A percentile compares a stretch with the other conserved stretches of the same genome.
Evolutionary conservation across 768 basidiomycete species (phyloP).

Genomic region (Leccinum pellstonianum): DNA sequence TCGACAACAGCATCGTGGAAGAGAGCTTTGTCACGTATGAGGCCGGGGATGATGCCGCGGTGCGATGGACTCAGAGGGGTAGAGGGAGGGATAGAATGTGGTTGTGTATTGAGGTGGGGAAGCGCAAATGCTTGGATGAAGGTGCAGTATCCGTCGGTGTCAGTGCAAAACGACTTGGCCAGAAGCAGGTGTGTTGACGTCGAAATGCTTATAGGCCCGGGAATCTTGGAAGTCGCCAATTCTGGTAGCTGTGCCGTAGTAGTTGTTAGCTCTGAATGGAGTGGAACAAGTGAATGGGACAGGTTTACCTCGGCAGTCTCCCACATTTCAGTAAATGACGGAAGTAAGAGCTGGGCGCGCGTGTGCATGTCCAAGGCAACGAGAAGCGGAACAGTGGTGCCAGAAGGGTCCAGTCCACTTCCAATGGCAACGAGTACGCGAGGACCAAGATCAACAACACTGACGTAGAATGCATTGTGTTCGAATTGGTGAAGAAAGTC

Average conservation of each 20-base stretch:
- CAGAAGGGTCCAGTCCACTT: too few relatives aligned
- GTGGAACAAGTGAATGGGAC: background rate
- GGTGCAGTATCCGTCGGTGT: slow-evolving; percentile 3
- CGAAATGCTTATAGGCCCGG: slow-evolving; percentile 8
- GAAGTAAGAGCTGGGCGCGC: slow-evolving; percentile 1
- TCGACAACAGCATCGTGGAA: background rate
- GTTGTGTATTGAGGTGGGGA: background rate
- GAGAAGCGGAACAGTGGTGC: background rate
- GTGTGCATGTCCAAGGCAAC: slow-evolving; percentile 19
- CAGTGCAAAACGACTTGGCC: background rate
- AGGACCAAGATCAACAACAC: slow-evolving; percentile 14
- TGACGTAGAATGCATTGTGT: background rate
- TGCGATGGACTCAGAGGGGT: background rate
- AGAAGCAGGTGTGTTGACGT: slow-evolving; percentile 23
- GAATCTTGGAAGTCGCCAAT: too few relatives aligned
- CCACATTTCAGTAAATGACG: background rate
- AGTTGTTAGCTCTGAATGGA: background rate
- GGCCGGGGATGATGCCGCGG: background rate
- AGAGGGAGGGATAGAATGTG: background rate
- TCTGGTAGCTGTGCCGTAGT: slow-evolving; percentile 2
- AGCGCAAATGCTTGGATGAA: slow-evolving; percentile 4
- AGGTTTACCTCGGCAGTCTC: slow-evolving; percentile 4
- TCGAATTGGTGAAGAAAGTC: slow-evolving; percentile 15
- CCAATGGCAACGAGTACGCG: slow-evolving; percentile 10
- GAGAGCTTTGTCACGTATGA: background rate